These are phyloP conservation scores for Fragilaria crotonensis DNA, from an alignment of 108 stramenopile genomes.

Conservation along the genomic window DNA sequence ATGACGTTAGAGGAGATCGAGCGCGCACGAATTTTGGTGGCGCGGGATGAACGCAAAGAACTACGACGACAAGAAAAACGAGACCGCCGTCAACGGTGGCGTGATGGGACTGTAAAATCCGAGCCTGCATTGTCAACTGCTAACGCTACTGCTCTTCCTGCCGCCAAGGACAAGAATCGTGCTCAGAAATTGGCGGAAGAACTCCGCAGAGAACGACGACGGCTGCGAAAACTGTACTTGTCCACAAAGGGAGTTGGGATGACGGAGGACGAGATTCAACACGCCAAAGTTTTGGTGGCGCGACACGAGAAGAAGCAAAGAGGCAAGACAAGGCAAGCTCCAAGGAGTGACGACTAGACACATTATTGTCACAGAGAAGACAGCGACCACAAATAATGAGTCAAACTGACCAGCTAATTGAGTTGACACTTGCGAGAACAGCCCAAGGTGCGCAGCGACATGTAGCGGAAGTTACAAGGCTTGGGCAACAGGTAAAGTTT, in stretches of 20 bases:
- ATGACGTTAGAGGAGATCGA: constrained; percentile 10
- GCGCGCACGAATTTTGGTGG: not conserved
- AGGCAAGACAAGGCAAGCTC: constrained; percentile 2
- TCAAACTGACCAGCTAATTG: too few relatives aligned
- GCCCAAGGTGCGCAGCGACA: too few relatives aligned
- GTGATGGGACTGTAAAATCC: not conserved
- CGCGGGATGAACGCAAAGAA: not conserved
- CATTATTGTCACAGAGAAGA: too few relatives aligned
- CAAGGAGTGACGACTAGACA: too few relatives aligned
- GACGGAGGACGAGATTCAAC: constrained; percentile 5
- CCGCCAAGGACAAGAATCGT: not conserved
- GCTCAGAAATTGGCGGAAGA: not conserved
- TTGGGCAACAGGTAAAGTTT: too few relatives aligned
- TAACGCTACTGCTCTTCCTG: too few relatives aligned
- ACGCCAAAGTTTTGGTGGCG: not conserved
- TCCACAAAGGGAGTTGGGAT: constrained; percentile 13
- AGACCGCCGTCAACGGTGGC: not conserved
- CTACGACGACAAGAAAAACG: not conserved
- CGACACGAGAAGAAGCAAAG: constrained; percentile 2
- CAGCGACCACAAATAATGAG: too few relatives aligned
- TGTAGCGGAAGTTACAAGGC: too few relatives aligned
- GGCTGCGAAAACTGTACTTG: constrained; percentile 7
- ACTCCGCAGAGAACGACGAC: not conserved
- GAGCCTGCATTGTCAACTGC: too few relatives aligned
- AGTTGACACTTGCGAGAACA: too few relatives aligned